Evolutionary conservation across 2,329 filamentous ascomycete species (phyloP).

Genomic region (Aspergillus luchuensis): DNA sequence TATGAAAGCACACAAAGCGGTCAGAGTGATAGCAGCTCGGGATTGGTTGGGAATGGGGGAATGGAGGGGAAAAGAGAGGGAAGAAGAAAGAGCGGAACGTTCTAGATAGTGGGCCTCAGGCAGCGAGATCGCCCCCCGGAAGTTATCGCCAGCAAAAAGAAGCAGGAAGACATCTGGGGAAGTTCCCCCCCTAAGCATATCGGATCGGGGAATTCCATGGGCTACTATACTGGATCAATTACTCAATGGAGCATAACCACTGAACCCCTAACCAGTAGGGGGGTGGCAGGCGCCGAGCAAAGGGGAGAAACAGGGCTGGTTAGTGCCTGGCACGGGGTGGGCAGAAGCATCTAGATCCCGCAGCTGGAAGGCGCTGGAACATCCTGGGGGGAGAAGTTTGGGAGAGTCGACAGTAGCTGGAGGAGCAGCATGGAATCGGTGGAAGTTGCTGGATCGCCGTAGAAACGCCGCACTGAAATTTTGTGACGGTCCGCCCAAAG

Average conservation of each 20-base stretch:
- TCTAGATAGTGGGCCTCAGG: conserved; percentile 34
- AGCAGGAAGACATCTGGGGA: not conserved
- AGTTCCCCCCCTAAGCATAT: no score
- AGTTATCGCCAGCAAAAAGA: no score
- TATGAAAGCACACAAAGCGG: conserved; percentile 11
- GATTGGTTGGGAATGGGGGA: conserved; percentile 17
- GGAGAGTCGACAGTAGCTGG: no score
- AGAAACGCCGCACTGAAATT: conserved; percentile 38
- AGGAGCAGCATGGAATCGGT: conserved; percentile 21
- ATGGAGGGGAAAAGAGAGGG: conserved; percentile 12
- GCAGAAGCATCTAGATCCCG: conserved; percentile 11
- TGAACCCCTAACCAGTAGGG: not conserved
- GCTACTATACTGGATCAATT: no score
- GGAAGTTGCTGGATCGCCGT: conserved; percentile 45
- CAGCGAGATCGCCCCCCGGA: conserved; percentile 6
- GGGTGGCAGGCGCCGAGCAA: not conserved
- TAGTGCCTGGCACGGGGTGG: not conserved
- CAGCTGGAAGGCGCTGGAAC: conserved; percentile 20
- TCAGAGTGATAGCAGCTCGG: not conserved
- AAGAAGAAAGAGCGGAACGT: conserved; percentile 28
- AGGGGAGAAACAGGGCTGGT: not conserved
- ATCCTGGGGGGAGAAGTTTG: conserved; percentile 6
- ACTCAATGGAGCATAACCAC: no score
- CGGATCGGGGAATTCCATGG: no score
- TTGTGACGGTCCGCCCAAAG: conserved; percentile 24